Percentiles rank a stretch among this genome's conserved stretches.
Conservation (phyloP, 139 green algal species). For the Microglena sp. region DNA sequence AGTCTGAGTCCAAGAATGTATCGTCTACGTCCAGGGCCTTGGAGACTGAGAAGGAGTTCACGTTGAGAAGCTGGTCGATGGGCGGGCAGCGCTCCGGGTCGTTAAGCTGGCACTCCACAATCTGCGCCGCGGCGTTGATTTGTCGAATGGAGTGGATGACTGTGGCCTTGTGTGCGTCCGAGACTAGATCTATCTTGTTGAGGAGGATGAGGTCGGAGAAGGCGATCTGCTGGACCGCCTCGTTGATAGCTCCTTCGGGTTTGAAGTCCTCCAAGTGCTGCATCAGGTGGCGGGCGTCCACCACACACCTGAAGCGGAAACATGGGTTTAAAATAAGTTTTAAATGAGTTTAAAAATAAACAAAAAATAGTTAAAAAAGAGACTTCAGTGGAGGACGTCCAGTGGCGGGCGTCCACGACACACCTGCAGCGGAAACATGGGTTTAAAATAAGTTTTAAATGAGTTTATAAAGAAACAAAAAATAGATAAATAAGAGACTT, state of each 20-base stretch:
- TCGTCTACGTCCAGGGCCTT: slow-evolving; percentile 34
- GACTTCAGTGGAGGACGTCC: too few species aligned
- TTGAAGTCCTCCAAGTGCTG: slow-evolving; percentile 41
- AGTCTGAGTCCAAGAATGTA: too few species aligned
- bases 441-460: neutral
- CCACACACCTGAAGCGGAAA: slow-evolving; percentile 58
- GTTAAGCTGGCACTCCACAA: slow-evolving; percentile 62
- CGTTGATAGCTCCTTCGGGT: slow-evolving; percentile 40
- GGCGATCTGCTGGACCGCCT: slow-evolving; percentile 69
- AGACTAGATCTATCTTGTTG: slow-evolving; percentile 77
- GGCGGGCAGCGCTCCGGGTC: slow-evolving; percentile 9
- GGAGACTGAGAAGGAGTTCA: slow-evolving; percentile 63
- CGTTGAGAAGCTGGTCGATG: slow-evolving; percentile 44
- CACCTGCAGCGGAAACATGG: too few species aligned
- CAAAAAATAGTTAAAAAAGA: too few species aligned
- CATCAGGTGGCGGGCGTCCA: slow-evolving; percentile 37
- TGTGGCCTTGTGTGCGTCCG: slow-evolving; percentile 27
- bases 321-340: neutral
- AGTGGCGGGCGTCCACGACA: slow-evolving; percentile 58
- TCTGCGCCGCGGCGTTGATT: slow-evolving; percentile 62
- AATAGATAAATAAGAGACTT: too few species aligned
- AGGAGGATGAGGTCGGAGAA: slow-evolving; percentile 82
- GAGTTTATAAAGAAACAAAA: neutral
- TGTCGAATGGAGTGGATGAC: slow-evolving; percentile 24
- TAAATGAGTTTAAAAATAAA: neutral